phyloP scores from a whole-genome alignment of 129 eudicot species.

The Lonicera japonica region DNA sequence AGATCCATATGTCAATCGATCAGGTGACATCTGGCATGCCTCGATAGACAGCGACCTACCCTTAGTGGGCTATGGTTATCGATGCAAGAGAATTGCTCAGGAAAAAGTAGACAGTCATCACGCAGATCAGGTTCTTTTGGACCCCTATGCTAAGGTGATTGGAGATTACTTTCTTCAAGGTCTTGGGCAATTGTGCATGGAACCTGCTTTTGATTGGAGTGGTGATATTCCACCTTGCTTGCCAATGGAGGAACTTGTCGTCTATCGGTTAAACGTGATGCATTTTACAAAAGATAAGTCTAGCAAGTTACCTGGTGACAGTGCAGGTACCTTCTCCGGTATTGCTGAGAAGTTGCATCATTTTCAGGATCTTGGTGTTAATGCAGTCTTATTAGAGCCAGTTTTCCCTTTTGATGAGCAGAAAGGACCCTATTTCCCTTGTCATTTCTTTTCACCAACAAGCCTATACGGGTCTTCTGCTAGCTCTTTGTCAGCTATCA shows the following conservation, averaged over 20 bases:
- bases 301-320: constrained; percentile 50
- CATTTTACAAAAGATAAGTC: constrained; percentile 62
- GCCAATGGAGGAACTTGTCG: constrained; percentile 70
- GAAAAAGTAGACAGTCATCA: constrained; percentile 13
- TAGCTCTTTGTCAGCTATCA: constrained; percentile 31
- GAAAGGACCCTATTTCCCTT: constrained; percentile 75
- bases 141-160: constrained; percentile 75
- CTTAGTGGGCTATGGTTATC: constrained; percentile 70
- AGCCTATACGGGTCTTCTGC: constrained; percentile 44
- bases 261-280: constrained; percentile 78
- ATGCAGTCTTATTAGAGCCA: constrained; percentile 78
- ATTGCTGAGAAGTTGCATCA: constrained; percentile 64
- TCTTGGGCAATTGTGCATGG: constrained; percentile 46
- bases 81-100: constrained; percentile 34
- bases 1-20: constrained; percentile 86
- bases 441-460: constrained; percentile 70
- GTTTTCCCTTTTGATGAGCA: constrained; percentile 56
- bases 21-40: constrained; percentile 97
- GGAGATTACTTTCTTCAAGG: constrained; percentile 17
- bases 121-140: constrained; percentile 37
- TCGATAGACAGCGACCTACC: constrained; percentile 38
- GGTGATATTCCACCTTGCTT: constrained; percentile 57
- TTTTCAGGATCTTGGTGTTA: constrained; percentile 68
- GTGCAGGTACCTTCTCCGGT: constrained; percentile 66
- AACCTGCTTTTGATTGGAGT: constrained; percentile 79